Base-by-base conservation (phyloP, 2,329 filamentous ascomycete species). In the Bisporella sp. region DNA sequence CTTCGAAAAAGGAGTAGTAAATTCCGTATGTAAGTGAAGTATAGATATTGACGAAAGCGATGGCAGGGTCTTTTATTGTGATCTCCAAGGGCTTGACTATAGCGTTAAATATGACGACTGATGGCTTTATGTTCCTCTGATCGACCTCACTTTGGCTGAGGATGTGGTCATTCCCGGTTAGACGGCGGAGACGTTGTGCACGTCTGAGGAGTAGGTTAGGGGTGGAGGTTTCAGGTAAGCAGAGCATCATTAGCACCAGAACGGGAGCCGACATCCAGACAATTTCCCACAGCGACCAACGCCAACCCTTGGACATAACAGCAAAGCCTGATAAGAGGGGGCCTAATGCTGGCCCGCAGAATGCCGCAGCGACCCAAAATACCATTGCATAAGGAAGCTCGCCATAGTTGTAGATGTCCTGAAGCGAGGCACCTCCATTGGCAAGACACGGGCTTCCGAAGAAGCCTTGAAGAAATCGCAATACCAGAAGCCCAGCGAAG, bases 381-480 rank as follows among this genome's bases (percentile, higher is more conserved):
- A 77, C 75, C 56, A 85, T 70, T 4, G 75, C 74, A 55, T 81
- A 82, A 0, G 81, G 79, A 0, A 84, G 64, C 13, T 75, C 70
- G 57, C 77, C 69, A 13, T 80, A 63, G 41, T 71, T 75, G 59
- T 78, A 81, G 62, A 79, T 74, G 56, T 79, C 76, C 45, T 70
- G 70, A 0, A 78, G 67, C 0, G 75, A 73, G 3, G 76, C 76
- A 30, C 71, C 75, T 5, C 75, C 76, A 0, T 76, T 84, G 0
- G 83, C 82, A 6, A 88, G 67, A 62, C 78, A 82, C 0, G 83
- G 84, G 6, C 74, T 79, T 6, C 82, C 82, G 56, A 85, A 82
- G 71, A 85, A 82, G 1, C 81, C 82, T 52, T 80, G 78, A 4
- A 85, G 65, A 66, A 85, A 85, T 1, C 82, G 75, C 3, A 83